phyloP scores from a whole-genome alignment of 495 filamentous ascomycete genomes.

The Ascodesmis nigricans region DNA sequence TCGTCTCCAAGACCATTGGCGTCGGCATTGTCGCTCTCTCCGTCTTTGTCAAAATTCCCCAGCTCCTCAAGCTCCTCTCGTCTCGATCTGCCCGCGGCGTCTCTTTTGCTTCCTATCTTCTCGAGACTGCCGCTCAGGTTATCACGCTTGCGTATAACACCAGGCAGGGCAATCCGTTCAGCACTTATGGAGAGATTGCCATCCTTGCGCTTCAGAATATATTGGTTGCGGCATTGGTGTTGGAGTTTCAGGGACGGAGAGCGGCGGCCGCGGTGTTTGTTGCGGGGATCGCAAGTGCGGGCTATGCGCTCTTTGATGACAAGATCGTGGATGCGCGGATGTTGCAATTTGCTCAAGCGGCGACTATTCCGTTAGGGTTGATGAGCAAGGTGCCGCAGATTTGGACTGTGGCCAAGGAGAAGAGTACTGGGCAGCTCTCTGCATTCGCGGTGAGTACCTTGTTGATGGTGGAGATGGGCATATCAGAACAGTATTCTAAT shows the following conservation, averaged over 20 bases:
- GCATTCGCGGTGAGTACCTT: slow-evolving; percentile 67
- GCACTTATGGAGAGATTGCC: slow-evolving; percentile 84
- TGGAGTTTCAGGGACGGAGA: slow-evolving; percentile 48
- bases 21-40: slow-evolving; percentile 77
- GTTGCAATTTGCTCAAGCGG: slow-evolving; percentile 60
- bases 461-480: too few species aligned
- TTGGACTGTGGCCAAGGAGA: slow-evolving; percentile 53
- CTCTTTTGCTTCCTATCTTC: slow-evolving; percentile 69
- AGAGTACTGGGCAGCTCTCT: slow-evolving; percentile 81
- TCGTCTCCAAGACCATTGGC: slow-evolving; percentile 75
- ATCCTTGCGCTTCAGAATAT: slow-evolving; percentile 83
- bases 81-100: slow-evolving; percentile 63
- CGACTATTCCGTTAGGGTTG: slow-evolving; percentile 58
- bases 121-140: slow-evolving; percentile 68
- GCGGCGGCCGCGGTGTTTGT: slow-evolving; percentile 48
- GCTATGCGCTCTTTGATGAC: slow-evolving; percentile 46
- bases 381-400: slow-evolving; percentile 90
- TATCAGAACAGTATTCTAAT: neutral
- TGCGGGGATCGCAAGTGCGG: slow-evolving; percentile 42
- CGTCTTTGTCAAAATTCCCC: slow-evolving; percentile 81
- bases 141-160: slow-evolving; percentile 78
- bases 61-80: slow-evolving; percentile 70
- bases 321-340: slow-evolving; percentile 42
- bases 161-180: slow-evolving; percentile 78
- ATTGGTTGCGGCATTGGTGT: slow-evolving; percentile 58